Evolutionary conservation across 805 yeast species (phyloP).

Genomic region (Cyberlindnera xylosilytica): DNA sequence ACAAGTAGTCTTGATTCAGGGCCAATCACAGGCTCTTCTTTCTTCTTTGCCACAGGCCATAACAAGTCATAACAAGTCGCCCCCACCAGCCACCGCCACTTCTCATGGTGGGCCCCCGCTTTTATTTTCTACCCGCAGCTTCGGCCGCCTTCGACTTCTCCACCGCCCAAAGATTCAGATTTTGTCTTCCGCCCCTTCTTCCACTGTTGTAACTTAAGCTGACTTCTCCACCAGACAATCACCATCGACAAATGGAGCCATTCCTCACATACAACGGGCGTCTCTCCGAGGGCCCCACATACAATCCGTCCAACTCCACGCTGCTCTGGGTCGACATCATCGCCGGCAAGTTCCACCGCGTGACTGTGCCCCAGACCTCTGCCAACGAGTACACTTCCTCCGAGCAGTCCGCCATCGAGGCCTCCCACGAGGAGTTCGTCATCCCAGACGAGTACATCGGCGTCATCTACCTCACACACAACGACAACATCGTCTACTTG

Average conservation of each 20-base stretch:
- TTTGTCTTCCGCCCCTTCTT: no score
- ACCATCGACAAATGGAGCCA: conserved; percentile 7
- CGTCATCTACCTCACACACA: conserved; percentile 62
- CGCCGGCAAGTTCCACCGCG: conserved; percentile 34
- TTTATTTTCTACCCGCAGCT: no score
- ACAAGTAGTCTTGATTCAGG: no score
- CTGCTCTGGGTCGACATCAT: conserved; percentile 42
- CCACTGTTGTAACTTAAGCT: no score
- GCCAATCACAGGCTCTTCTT: no score
- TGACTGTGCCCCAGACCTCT: conserved; percentile 22
- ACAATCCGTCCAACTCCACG: conserved; percentile 52
- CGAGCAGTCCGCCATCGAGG: conserved; percentile 21
- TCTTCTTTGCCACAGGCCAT: no score
- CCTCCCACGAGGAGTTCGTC: conserved; percentile 37
- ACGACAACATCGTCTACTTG: conserved; percentile 48
- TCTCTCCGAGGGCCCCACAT: conserved; percentile 66
- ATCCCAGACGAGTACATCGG: conserved; percentile 53
- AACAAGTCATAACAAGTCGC: no score
- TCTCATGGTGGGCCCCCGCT: no score
- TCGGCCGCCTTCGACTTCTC: no score
- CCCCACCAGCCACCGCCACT: no score
- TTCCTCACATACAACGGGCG: conserved; percentile 30
- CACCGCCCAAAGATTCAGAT: no score
- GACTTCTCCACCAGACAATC: no score
- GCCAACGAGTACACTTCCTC: conserved; percentile 27